Evolutionary conservation across 2,329 filamentous ascomycete genomes (phyloP).

Genomic region (Endoconidiophora polonica): DNA sequence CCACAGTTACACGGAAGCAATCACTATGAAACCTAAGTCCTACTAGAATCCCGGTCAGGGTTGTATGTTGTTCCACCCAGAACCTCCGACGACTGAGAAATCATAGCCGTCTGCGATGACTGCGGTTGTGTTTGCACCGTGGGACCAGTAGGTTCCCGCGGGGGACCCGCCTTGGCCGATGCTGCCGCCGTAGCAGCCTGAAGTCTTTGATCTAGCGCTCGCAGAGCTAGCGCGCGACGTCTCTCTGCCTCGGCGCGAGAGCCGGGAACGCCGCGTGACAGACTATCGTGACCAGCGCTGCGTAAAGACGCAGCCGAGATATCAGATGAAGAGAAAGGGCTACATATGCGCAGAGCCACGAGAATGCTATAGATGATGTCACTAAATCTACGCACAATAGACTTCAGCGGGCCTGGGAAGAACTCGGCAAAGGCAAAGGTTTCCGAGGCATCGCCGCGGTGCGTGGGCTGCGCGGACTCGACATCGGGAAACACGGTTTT

Average conservation of each 20-base stretch:
- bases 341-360: slow-evolving; percentile 61
- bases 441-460: slow-evolving; percentile 85
- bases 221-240: slow-evolving; percentile 72
- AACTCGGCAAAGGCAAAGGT: slow-evolving; percentile 93
- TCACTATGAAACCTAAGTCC: background rate
- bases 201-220: slow-evolving; percentile 79
- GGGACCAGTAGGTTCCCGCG: slow-evolving; percentile 31
- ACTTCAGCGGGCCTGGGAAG: slow-evolving; percentile 74
- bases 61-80: slow-evolving; percentile 55
- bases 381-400: slow-evolving; percentile 55
- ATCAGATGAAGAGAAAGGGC: slow-evolving; percentile 69
- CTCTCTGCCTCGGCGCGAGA: slow-evolving; percentile 85
- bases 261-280: slow-evolving; percentile 40
- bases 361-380: slow-evolving; percentile 59
- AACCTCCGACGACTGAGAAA: slow-evolving; percentile 35
- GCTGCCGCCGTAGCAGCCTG: slow-evolving; percentile 55
- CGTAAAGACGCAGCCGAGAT: slow-evolving; percentile 59
- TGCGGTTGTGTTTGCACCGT: slow-evolving; percentile 41
- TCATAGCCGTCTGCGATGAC: slow-evolving; percentile 41
- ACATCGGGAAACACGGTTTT: slow-evolving; percentile 58
- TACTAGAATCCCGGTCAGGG: slow-evolving; percentile 37
- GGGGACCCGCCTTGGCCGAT: slow-evolving; percentile 19
- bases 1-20: background rate
- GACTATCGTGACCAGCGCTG: slow-evolving; percentile 43
- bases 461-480: slow-evolving; percentile 41